These are phyloP conservation scores for Pugionium dolabratum DNA, from an alignment of 345 rosid genomes.

Conservation along the genomic window DNA sequence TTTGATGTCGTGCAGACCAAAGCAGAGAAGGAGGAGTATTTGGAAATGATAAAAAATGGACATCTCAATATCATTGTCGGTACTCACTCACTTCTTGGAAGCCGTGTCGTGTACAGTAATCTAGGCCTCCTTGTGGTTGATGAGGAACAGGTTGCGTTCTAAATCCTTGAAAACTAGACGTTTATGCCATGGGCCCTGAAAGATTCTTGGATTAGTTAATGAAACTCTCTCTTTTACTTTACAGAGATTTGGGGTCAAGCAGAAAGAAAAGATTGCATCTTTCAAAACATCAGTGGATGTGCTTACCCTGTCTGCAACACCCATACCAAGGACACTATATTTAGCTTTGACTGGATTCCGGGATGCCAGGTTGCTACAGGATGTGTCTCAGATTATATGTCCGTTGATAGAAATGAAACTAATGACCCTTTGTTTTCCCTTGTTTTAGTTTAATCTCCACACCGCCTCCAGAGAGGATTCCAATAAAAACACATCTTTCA, in stretches of 20 bases:
- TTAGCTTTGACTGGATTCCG: slow-evolving; percentile 96
- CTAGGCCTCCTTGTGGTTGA: slow-evolving; percentile 97
- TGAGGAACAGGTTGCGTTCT: slow-evolving; percentile 86
- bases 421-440: slow-evolving; percentile 20
- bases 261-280: slow-evolving; percentile 95
- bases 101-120: slow-evolving; percentile 83
- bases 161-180: slow-evolving; percentile 16
- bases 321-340: slow-evolving; percentile 95
- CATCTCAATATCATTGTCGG: slow-evolving; percentile 82
- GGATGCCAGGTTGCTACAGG: slow-evolving; percentile 79
- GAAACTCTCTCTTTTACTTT: slow-evolving; percentile 36
- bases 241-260: slow-evolving; percentile 98
- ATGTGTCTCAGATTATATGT: slow-evolving; percentile 16
- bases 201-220: slow-evolving; percentile 35
- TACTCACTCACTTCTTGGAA: slow-evolving; percentile 96
- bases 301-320: slow-evolving; percentile 94
- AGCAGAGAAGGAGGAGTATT: slow-evolving; percentile 72
- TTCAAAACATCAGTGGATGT: slow-evolving; percentile 94
- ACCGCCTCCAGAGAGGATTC: slow-evolving; percentile 98
- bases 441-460: slow-evolving; percentile 81
- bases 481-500: slow-evolving; percentile 85
- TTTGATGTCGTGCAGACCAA: slow-evolving; percentile 59
- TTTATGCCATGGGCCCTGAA: slow-evolving; percentile 28
- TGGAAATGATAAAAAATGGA: slow-evolving; percentile 76
- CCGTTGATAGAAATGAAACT: slow-evolving; percentile 25